Conservation (phyloP, 805 yeast genomes). For the Zygotorulaspora danielsina region DNA sequence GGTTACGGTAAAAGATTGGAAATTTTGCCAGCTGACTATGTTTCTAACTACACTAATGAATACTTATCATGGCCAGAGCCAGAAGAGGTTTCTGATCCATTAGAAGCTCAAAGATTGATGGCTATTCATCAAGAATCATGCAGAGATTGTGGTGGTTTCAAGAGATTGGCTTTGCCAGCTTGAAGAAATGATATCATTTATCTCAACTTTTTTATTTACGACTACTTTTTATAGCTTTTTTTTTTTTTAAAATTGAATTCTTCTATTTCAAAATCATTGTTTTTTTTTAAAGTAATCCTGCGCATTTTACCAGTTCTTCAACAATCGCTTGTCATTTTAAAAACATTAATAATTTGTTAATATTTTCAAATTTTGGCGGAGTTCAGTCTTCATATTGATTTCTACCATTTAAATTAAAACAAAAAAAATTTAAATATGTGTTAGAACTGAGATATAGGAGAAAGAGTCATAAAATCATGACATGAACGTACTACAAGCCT, state of each 20-base stretch:
- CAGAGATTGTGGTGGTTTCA: constrained; percentile 46
- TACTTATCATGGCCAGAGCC: constrained; percentile 50
- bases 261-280: neutral
- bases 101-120: constrained; percentile 47
- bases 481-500: no score
- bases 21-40: constrained; percentile 47
- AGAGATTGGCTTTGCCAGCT: constrained; percentile 39
- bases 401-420: no score
- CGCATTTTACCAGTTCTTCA: no score
- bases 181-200: constrained; percentile 3
- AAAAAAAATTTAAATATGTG: no score
- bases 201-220: constrained; percentile 4
- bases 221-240: constrained; percentile 1
- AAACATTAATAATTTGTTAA: no score
- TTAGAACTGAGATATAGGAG: no score
- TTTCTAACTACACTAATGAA: constrained; percentile 49
- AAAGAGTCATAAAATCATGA: no score
- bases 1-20: constrained; percentile 52
- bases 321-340: no score
- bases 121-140: constrained; percentile 44
- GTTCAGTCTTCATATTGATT: no score
- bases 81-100: constrained; percentile 44
- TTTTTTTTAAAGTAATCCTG: neutral
- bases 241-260: constrained; percentile 2
- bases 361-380: no score